Percentiles rank a stretch among this genome's conserved stretches.
phyloP scores from a whole-genome alignment of 768 basidiomycete species.

The Obba rivulosa region DNA sequence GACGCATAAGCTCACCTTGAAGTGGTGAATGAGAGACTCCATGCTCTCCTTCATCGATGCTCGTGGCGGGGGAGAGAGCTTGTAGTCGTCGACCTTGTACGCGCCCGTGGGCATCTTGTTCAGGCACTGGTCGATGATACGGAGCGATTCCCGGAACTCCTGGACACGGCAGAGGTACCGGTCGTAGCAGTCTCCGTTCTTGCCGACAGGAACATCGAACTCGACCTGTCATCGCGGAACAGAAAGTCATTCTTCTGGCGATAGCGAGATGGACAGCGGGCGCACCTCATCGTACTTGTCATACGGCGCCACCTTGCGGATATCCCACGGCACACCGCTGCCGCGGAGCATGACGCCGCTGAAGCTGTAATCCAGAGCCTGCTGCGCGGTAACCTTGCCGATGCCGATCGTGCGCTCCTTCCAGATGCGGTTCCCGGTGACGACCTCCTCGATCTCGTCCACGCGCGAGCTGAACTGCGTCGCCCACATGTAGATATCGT shows the following conservation, averaged over 20 bases:
- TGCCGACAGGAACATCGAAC: slow-evolving; percentile 95
- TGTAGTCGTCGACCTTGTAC: slow-evolving; percentile 95
- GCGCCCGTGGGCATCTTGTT: slow-evolving; percentile 96
- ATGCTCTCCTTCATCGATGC: slow-evolving; percentile 99
- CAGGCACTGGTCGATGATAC: slow-evolving; percentile 89
- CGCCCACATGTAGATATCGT: slow-evolving; percentile 97
- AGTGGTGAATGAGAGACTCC: slow-evolving; percentile 97
- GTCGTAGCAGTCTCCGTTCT: slow-evolving; percentile 97
- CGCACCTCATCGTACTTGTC: slow-evolving; percentile 91
- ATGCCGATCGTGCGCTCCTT: slow-evolving; percentile 90
- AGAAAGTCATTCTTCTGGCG: not conserved
- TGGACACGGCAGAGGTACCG: slow-evolving; percentile 97
- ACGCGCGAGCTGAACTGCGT: slow-evolving; percentile 89
- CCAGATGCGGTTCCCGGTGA: slow-evolving; percentile 98
- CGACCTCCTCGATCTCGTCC: slow-evolving; percentile 97
- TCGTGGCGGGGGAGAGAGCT: slow-evolving; percentile 92
- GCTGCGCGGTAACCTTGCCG: slow-evolving; percentile 84
- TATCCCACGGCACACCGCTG: slow-evolving; percentile 91
- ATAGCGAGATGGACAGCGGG: not conserved
- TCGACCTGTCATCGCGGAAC: slow-evolving; percentile 59
- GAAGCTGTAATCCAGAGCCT: slow-evolving; percentile 91
- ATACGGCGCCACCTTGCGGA: slow-evolving; percentile 88
- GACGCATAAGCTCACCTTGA: slow-evolving; percentile 56
- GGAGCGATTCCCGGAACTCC: slow-evolving; percentile 93
- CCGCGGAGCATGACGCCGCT: slow-evolving; percentile 97